A percentile compares a stretch with the other conserved stretches of the same genome.
These are phyloP conservation scores for Pyricularia sp. DNA, from an alignment of 2,329 filamentous ascomycete genomes.

Conservation along the genomic window DNA sequence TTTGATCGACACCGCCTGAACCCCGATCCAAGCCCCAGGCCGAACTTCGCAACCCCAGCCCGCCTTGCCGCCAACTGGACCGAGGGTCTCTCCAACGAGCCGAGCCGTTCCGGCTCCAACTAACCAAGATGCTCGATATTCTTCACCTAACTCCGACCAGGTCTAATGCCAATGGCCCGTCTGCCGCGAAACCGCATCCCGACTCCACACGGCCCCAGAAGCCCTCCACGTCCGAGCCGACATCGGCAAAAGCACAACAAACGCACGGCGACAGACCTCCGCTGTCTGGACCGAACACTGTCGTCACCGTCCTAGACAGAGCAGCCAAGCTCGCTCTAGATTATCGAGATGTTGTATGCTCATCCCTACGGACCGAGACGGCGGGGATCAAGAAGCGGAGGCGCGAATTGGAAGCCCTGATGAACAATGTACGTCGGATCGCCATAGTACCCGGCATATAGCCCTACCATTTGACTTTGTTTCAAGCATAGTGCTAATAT, in stretches of 20 bases:
- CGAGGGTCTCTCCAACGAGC: neutral
- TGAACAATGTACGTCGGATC: conserved; percentile 9
- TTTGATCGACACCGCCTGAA: neutral
- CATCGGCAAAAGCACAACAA: neutral
- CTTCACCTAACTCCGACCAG: neutral
- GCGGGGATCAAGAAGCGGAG: conserved; percentile 5
- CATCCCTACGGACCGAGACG: neutral
- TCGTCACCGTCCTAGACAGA: conserved; percentile 1
- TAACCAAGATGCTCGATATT: neutral
- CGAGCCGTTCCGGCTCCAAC: neutral
- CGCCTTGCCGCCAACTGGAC: too few relatives aligned
- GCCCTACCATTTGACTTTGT: neutral
- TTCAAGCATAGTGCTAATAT: neutral
- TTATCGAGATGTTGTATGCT: neutral
- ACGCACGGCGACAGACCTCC: neutral
- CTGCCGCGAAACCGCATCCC: neutral
- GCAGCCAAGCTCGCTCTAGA: neutral
- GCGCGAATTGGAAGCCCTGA: conserved; percentile 9
- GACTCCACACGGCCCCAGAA: neutral
- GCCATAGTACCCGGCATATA: neutral
- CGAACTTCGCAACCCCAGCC: neutral
- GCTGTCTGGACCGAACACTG: neutral
- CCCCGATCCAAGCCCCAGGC: too few relatives aligned
- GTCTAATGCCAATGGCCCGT: neutral
- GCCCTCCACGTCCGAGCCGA: neutral